Conservation (phyloP, 2,329 filamentous ascomycete genomes). For the Colletotrichum ledebouriae region DNA sequence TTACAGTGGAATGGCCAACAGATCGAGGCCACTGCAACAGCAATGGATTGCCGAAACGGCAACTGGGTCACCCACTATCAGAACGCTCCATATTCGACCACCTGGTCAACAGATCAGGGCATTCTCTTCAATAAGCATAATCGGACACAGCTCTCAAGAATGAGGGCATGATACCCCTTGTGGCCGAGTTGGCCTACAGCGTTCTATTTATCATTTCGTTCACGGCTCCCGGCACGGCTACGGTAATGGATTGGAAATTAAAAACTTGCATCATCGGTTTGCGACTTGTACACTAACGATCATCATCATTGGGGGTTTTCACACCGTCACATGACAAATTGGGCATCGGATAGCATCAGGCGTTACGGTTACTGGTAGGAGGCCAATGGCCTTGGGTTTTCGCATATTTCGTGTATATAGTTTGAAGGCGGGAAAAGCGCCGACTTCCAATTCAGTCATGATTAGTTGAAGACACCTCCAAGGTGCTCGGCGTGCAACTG, state of each 20-base stretch:
- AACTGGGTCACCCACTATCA: neutral
- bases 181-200: conserved; percentile 41
- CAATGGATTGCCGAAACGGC: conserved; percentile 9
- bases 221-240: conserved; percentile 39
- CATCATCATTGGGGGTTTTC: conserved; percentile 34
- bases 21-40: neutral
- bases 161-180: conserved; percentile 41
- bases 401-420: conserved; percentile 36
- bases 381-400: conserved; percentile 13
- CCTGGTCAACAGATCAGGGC: conserved; percentile 17
- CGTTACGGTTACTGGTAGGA: conserved; percentile 32
- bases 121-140: conserved; percentile 33
- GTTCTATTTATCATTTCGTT: conserved; percentile 38
- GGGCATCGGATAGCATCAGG: conserved; percentile 40
- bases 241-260: conserved; percentile 40
- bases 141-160: conserved; percentile 38
- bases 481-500: neutral
- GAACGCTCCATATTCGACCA: neutral
- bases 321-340: conserved; percentile 35
- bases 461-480: conserved; percentile 17
- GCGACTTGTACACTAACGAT: conserved; percentile 42
- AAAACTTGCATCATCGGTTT: conserved; percentile 41
- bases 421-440: conserved; percentile 10
- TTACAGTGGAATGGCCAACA: neutral
- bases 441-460: conserved; percentile 33